Conservation (phyloP, 305 asterid species). For the Solanum hybrid region DNA sequence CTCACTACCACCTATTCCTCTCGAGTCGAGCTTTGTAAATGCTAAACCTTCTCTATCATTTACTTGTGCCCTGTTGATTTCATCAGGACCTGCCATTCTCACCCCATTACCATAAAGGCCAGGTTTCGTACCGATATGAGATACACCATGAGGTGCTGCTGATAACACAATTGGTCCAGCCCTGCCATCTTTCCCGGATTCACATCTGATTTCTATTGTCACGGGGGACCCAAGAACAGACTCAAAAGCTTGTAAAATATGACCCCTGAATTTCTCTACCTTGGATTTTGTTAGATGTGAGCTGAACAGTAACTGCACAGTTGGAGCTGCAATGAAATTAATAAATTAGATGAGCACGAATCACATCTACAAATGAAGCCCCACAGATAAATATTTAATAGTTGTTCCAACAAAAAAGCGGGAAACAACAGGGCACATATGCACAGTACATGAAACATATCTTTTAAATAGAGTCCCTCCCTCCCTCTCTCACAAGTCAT, state of each 20-base stretch:
- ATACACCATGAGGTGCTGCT: constrained; percentile 32
- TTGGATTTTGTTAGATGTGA: constrained; percentile 62
- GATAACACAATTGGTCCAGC: constrained; percentile 29
- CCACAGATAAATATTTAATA: neutral
- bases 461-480: neutral
- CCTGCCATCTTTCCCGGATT: constrained; percentile 38
- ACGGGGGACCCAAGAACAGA: constrained; percentile 70
- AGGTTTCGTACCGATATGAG: constrained; percentile 12
- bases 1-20: constrained; percentile 40
- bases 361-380: neutral
- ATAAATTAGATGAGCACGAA: neutral
- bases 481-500: neutral
- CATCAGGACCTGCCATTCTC: constrained; percentile 15
- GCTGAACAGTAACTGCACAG: constrained; percentile 71
- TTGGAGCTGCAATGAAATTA: constrained; percentile 62
- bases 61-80: constrained; percentile 11
- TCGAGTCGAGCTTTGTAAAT: constrained; percentile 6
- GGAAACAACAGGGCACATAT: neutral
- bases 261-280: constrained; percentile 61
- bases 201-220: constrained; percentile 66
- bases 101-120: neutral
- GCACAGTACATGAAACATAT: neutral
- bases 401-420: neutral
- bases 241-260: constrained; percentile 85
- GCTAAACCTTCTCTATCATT: constrained; percentile 19